Evolutionary conservation across 768 basidiomycete genomes (phyloP), one percentile per base, ranked within the genome.

Genomic region (Leucogyrophana mollusca): DNA sequence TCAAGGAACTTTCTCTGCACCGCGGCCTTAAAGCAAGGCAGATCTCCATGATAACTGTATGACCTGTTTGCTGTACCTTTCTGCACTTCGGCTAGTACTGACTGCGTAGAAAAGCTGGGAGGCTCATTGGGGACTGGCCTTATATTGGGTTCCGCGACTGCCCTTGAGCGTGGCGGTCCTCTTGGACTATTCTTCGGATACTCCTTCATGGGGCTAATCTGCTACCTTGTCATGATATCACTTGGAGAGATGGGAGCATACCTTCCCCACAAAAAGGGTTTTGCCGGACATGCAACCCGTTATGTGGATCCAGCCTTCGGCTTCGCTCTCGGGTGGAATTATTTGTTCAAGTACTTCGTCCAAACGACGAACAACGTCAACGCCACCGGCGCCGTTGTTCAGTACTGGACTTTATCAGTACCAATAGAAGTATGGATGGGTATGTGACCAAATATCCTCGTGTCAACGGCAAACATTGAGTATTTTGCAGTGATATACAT

Each of bases 301-400:
- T 83, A 82, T 54, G 77, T 79, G 17, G 83, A 85, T 59, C 83
- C 83, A 41, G 82, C 83, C 17, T 72, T 84, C 36, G 83, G 80
- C 32, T 85, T 86, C 59, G 82, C 79, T 13, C 56, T 52, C 34
- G 50, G 41, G 39, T 50, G 36, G 34, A 83, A 83, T 58, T 82
- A 84, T 56, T 64, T 83, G 34, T 58, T 76, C 49, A 80, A 80
- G 73, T 72, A 82, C 71, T 62, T 83, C 11, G 76, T 85, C 43
- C 81, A 82, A 24, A 83, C 83, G 9, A 79, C 80, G 0, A 82
- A 81, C 53, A 84, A 85, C 52, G 73, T 83, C 56, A 82, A 82
- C 58, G 82, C 80, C 17, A 79, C 80, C 24, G 78, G 79, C 21
- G 69, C 74, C 18, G 77, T 75, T 20, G 69, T 79, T 16, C 69